Base-by-base conservation (phyloP, 345 rosid genomes). In the Pseudoturritis turrita region DNA sequence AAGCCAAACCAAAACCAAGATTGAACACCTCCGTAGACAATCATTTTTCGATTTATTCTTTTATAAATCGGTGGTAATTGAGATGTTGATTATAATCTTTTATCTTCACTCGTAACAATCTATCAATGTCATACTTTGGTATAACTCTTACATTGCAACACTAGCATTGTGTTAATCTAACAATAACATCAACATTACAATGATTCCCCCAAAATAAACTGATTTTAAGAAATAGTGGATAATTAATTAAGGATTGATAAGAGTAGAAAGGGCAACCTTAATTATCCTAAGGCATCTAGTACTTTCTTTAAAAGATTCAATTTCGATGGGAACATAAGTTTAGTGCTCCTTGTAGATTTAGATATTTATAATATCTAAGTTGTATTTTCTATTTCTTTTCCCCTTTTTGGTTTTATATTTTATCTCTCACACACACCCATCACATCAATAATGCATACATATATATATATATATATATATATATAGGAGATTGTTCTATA, bases 191-290 rank as follows among this genome's bases (percentile, higher is more conserved):
- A 29, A 43, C 18, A 43, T 13, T 9, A 43, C 44, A 72, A 23
- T 44, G 71, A 26, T 73, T 55, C 49, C 41, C 45, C 13, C 26
- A 71, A 62, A 60, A 64, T 25, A 53, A 14, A 22, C 52, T 11
- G 41, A 15, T 21, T 54, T 15, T 1, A 63, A 45, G 23, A 33
- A 53, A 72, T 22, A 25, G 44, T 73, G 33, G 44, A 25, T 75
- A 62, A 28, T 53, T 44, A 39, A 53, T 61, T 50, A 44, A 51
- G 39, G 18, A 23, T 33, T 49, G 10, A 41, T 55, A 23, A 37
- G 68, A 75, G 69, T 69, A 44, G 62, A 76, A 69, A 62, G 54
- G 60, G 29, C 15, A 69, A 76, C 71, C 75, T 76, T 76, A 76
- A 76, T 69, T 62, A 62, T 70, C 71, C 71, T 12, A 63, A 55